Percentiles rank a stretch among this genome's conserved stretches.
Evolutionary conservation across 768 basidiomycete species (phyloP).

Genomic region (Tephrocybe sp.): DNA sequence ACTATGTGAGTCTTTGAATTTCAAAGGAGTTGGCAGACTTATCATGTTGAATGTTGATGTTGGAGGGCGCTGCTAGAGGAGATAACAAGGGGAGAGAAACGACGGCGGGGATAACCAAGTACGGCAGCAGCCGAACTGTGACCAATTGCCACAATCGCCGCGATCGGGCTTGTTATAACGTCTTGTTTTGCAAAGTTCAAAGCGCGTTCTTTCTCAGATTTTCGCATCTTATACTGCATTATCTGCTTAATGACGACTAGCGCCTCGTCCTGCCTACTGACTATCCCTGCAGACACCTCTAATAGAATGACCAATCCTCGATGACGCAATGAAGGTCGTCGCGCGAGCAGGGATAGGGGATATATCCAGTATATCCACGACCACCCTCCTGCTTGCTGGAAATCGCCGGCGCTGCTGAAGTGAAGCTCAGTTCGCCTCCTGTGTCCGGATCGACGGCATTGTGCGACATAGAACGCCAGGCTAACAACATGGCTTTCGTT

Average conservation of each 20-base stretch:
- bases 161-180: too few species aligned
- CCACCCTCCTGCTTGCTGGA: conserved; percentile 7
- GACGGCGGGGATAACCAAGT: conserved; percentile 4
- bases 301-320: conserved; percentile 35
- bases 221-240: not conserved
- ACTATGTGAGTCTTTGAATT: conserved; percentile 14
- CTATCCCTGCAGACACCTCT: conserved; percentile 26
- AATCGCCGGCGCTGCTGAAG: conserved; percentile 4
- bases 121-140: conserved; percentile 13
- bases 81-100: conserved; percentile 1
- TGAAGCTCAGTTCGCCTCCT: conserved; percentile 17
- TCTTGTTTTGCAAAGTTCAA: not conserved
- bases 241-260: conserved; percentile 2
- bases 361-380: conserved; percentile 16
- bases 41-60: conserved; percentile 47
- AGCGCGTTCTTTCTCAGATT: not conserved
- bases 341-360: conserved; percentile 52
- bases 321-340: conserved; percentile 67
- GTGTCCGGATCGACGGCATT: conserved; percentile 21
- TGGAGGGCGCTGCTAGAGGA: conserved; percentile 3
- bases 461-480: conserved; percentile 40
- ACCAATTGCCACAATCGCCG: not conserved
- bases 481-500: conserved; percentile 36
- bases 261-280: not conserved
- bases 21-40: conserved; percentile 30